Evolutionary conservation across 2,329 filamentous ascomycete genomes (phyloP).

Genomic region (Talaromyces sp.): DNA sequence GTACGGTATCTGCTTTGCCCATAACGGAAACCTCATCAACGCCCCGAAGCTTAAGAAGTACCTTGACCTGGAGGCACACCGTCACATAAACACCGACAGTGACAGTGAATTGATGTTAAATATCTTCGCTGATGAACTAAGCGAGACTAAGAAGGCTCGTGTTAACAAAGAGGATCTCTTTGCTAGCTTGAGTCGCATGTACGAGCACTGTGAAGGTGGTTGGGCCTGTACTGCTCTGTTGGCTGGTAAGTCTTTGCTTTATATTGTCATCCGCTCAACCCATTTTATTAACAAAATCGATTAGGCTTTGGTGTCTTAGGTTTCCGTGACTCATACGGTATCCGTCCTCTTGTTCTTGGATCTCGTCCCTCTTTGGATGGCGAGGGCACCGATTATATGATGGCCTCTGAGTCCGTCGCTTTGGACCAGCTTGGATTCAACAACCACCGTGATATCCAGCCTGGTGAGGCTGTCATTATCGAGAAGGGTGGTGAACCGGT

Average conservation of each 20-base stretch:
- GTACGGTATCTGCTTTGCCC: slow-evolving; percentile 77
- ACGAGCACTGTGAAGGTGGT: slow-evolving; percentile 71
- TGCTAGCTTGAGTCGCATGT: slow-evolving; percentile 70
- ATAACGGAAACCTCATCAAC: slow-evolving; percentile 91
- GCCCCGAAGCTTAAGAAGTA: slow-evolving; percentile 69
- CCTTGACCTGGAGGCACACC: slow-evolving; percentile 75
- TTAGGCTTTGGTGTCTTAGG: slow-evolving; percentile 75
- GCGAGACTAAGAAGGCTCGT: slow-evolving; percentile 78
- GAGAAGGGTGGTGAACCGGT: slow-evolving; percentile 73
- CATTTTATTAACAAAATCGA: slow-evolving; percentile 12
- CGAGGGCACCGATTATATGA: slow-evolving; percentile 78
- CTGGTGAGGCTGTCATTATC: slow-evolving; percentile 84
- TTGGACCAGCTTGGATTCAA: slow-evolving; percentile 78
- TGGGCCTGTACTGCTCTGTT: slow-evolving; percentile 83
- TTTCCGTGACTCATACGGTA: slow-evolving; percentile 78
- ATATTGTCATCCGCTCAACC: no score
- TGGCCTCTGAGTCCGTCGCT: slow-evolving; percentile 87
- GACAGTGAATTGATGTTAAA: slow-evolving; percentile 89
- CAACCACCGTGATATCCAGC: slow-evolving; percentile 74
- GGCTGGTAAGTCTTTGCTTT: slow-evolving; percentile 55
- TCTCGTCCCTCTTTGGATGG: slow-evolving; percentile 69
- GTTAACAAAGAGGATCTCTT: slow-evolving; percentile 80
- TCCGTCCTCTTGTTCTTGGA: slow-evolving; percentile 79
- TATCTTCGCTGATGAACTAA: slow-evolving; percentile 80
- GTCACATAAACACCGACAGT: slow-evolving; percentile 88